phyloP scores from a whole-genome alignment of 2,329 filamentous ascomycete genomes.

The Penicillium vulpinum region DNA sequence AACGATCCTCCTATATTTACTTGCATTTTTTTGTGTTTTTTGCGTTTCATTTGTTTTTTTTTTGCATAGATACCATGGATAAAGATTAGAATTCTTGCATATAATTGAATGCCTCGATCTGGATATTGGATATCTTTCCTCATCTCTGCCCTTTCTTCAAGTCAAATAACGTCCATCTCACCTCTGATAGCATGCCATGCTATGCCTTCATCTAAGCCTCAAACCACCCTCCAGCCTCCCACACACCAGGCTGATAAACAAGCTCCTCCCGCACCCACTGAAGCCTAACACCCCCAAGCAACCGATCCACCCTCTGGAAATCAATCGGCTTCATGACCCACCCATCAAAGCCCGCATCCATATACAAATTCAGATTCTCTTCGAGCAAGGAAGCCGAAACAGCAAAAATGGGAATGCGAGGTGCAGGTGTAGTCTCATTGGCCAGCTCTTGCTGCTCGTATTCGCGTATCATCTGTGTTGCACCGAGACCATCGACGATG shows the following conservation, averaged over 20 bases:
- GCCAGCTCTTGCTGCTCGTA: conserved; percentile 58
- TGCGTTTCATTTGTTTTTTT: background rate
- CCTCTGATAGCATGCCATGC: background rate
- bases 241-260: conserved; percentile 69
- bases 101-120: background rate
- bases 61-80: conserved; percentile 13
- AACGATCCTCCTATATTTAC: conserved; percentile 4
- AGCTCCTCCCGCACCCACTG: conserved; percentile 59
- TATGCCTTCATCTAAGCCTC: conserved; percentile 21
- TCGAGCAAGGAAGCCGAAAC: conserved; percentile 82
- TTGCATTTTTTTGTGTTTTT: conserved; percentile 9
- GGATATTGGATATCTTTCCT: background rate
- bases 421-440: conserved; percentile 2
- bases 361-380: conserved; percentile 65
- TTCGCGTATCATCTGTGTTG: conserved; percentile 79
- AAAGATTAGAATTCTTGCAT: conserved; percentile 1
- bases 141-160: background rate
- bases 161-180: conserved; percentile 6
- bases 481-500: conserved; percentile 79
- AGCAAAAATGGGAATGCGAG: conserved; percentile 75
- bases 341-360: conserved; percentile 80
- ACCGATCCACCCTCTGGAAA: conserved; percentile 68
- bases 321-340: conserved; percentile 90
- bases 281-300: conserved; percentile 70
- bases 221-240: conserved; percentile 90